A percentile compares a stretch with the other conserved stretches of the same genome.
Conservation (phyloP, 2,329 filamentous ascomycete species). For the Phyllosticta citriasiana region DNA sequence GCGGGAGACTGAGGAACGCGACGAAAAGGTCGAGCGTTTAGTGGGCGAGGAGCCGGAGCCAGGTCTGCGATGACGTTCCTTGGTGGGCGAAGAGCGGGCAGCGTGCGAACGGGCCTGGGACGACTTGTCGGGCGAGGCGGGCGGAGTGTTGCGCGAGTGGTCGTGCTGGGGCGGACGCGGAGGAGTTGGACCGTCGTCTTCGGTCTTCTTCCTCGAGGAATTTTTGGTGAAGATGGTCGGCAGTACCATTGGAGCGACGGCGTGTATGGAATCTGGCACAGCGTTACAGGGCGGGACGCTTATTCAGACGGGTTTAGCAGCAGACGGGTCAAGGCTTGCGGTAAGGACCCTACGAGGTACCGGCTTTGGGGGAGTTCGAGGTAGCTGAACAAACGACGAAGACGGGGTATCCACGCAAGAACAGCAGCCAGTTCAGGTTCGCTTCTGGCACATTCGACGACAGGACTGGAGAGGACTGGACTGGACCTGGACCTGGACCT, state of each 20-base stretch:
- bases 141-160: slow-evolving; percentile 18
- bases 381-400: slow-evolving; percentile 1
- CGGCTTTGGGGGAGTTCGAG: neutral
- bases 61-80: slow-evolving; percentile 19
- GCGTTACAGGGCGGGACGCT: slow-evolving; percentile 9
- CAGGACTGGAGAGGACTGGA: neutral
- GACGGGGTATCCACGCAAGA: neutral
- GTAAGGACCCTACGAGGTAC: neutral
- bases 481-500: neutral
- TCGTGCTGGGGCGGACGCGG: slow-evolving; percentile 11
- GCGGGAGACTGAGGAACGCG: slow-evolving; percentile 30
- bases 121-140: slow-evolving; percentile 29
- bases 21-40: slow-evolving; percentile 17
- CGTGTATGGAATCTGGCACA: neutral
- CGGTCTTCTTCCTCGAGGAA: slow-evolving; percentile 25
- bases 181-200: slow-evolving; percentile 14
- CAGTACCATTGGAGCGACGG: slow-evolving; percentile 9
- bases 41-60: slow-evolving; percentile 23
- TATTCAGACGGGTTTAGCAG: slow-evolving; percentile 6
- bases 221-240: slow-evolving; percentile 20
- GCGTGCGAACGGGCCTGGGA: neutral
- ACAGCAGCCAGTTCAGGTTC: neutral
- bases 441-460: neutral
- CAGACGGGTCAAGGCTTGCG: neutral
- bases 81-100: slow-evolving; percentile 16